Evolutionary conservation across 257 asterid species (phyloP), one percentile per base, ranked within the genome.

Genomic region (Catharanthus roseus): DNA sequence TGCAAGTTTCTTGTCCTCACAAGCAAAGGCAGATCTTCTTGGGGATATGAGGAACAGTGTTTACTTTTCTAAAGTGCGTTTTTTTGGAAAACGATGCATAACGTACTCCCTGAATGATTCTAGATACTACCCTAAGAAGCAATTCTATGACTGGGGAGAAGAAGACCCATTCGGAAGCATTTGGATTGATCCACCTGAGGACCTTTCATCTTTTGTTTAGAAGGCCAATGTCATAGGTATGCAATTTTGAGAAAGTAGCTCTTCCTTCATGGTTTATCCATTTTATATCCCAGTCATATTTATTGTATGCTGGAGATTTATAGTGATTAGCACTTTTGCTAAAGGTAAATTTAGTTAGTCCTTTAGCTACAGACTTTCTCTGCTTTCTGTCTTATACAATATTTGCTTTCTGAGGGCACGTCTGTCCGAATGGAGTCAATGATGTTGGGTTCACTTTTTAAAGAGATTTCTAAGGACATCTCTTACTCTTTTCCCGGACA

Each of bases 161-260:
- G 93, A 89, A 66, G 88, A 93, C 65, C 90, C 96, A 0, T 86
- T 85, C 54, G 91, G 86, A 77, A 85, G 95, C 54, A 79, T 90
- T 24, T 90, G 98, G 98, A 86, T 93, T 8, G 96, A 93, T 42
- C 90, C 97, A 24, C 98, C 98, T 8, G 83, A 84, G 51, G 97
- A 90, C 77, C 80, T 81, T 23, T 87, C 92, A 9, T 53, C 69
- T 71, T 88, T 88, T 79, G 82, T 73, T 67, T 86, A 68, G 78
- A 79, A 71, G 68, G 36, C 64, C 42, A 6, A 15, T 23, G 50
- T 9, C 36, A 21, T 58, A 74, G 82, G 85, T 78, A 65, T 65
- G 26, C 23, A 28, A 28, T 34, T 63, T 9, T 50, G 21, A 19
- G 64, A 44, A 34, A 65, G 50, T 67, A 24, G 34, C 34, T 61